These are phyloP conservation scores for Kalanchoe fedtschenkoi DNA, from an alignment of 164 flowering plant genomes.

Conservation along the genomic window DNA sequence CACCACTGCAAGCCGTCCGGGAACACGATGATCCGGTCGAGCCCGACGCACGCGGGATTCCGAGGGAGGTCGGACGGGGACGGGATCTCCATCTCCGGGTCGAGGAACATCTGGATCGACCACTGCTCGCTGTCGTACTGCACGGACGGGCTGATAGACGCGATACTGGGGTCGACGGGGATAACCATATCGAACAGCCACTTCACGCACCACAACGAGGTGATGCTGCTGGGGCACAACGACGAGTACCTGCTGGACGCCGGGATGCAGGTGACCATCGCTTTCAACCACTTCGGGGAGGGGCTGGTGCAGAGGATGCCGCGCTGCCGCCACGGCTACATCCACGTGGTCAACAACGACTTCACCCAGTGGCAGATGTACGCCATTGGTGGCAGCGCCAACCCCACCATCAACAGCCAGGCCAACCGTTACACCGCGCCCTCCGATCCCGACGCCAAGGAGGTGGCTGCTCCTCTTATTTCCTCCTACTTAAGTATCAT, in stretches of 20 bases:
- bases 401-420: constrained; percentile 26
- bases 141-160: constrained; percentile 33
- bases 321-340: constrained; percentile 16
- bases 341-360: constrained; percentile 17
- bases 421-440: constrained; percentile 26
- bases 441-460: constrained; percentile 7
- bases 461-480: constrained; percentile 1
- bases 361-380: constrained; percentile 23
- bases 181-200: constrained; percentile 30
- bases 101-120: constrained; percentile 30
- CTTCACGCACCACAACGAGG: constrained; percentile 30
- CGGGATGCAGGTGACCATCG: constrained; percentile 26
- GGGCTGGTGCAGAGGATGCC: constrained; percentile 16
- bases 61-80: constrained; percentile 33
- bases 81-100: constrained; percentile 27
- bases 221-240: constrained; percentile 32
- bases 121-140: constrained; percentile 31
- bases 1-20: constrained; percentile 25
- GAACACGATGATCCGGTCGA: constrained; percentile 21
- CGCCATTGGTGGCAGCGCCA: constrained; percentile 26
- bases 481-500: background rate
- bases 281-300: constrained; percentile 16
- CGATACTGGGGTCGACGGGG: constrained; percentile 28
- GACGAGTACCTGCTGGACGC: constrained; percentile 22
- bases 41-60: constrained; percentile 23